Evolutionary conservation across 2,329 filamentous ascomycete species (phyloP).

Genomic region (Apiospora aurea): DNA sequence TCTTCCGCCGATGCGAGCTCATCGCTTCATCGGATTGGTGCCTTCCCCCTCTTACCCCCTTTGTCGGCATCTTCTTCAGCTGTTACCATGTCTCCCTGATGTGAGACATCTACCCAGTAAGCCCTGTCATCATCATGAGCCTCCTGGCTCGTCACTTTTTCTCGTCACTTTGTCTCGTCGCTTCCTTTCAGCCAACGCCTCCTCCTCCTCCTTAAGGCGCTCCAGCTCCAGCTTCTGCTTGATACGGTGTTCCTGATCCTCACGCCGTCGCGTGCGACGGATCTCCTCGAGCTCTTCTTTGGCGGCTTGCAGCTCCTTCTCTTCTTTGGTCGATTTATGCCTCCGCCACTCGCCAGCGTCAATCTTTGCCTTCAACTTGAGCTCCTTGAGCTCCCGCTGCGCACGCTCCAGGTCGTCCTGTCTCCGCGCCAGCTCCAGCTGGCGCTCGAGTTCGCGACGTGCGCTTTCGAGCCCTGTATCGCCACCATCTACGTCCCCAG

Average conservation of each 20-base stretch:
- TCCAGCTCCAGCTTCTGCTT: slow-evolving; percentile 59
- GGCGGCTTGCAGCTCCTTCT: slow-evolving; percentile 43
- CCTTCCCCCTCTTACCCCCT: too few species aligned
- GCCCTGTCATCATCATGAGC: too few species aligned
- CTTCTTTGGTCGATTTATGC: slow-evolving; percentile 49
- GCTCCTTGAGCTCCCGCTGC: slow-evolving; percentile 48
- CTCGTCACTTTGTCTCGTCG: slow-evolving; percentile 53
- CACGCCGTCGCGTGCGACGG: slow-evolving; percentile 52
- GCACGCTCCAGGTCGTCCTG: slow-evolving; percentile 45
- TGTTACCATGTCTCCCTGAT: too few species aligned
- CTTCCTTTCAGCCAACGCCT: slow-evolving; percentile 52
- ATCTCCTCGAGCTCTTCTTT: slow-evolving; percentile 45
- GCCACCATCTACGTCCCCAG: too few species aligned
- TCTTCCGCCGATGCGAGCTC: too few species aligned
- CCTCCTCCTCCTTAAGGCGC: slow-evolving; percentile 54
- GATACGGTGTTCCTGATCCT: slow-evolving; percentile 58
- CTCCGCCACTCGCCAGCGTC: slow-evolving; percentile 52
- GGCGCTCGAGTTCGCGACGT: slow-evolving; percentile 46
- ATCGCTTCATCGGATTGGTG: too few species aligned
- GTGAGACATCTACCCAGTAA: too few species aligned
- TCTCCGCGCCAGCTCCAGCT: slow-evolving; percentile 47
- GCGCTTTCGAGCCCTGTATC: slow-evolving; percentile 29
- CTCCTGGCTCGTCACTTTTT: too few species aligned
- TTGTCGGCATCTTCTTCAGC: too few species aligned
- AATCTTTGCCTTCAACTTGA: slow-evolving; percentile 49